Evolutionary conservation across 2,329 filamentous ascomycete species (phyloP).

Genomic region (Xylaria sp.): DNA sequence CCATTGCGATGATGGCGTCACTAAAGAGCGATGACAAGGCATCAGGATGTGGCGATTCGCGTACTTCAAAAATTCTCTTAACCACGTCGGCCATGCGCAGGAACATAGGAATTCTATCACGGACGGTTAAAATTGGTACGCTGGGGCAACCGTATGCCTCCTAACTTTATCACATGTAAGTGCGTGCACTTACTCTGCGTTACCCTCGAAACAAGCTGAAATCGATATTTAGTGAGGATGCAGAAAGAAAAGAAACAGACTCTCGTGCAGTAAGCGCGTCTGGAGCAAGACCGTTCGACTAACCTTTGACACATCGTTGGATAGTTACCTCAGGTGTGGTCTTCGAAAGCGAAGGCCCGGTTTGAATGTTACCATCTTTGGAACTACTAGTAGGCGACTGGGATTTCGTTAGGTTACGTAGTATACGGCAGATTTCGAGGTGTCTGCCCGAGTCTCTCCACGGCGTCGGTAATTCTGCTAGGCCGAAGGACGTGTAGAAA

Average conservation of each 20-base stretch:
- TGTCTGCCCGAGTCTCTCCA: slow-evolving; percentile 13
- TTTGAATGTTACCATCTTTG: neutral
- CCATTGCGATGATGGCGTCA: neutral
- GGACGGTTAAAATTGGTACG: neutral
- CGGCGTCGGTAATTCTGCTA: slow-evolving; percentile 7
- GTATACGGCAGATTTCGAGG: slow-evolving; percentile 17
- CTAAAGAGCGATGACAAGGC: neutral
- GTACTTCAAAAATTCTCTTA: neutral
- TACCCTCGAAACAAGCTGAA: neutral
- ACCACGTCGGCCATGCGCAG: neutral
- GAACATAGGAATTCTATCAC: neutral
- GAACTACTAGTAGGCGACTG: neutral
- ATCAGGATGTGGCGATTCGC: neutral
- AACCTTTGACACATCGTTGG: neutral
- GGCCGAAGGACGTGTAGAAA: slow-evolving; percentile 10
- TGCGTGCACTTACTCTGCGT: neutral
- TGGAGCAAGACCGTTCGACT: neutral
- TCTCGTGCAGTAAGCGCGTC: neutral
- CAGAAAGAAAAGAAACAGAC: neutral
- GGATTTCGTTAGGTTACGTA: slow-evolving; percentile 12
- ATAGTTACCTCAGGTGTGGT: neutral
- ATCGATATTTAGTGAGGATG: neutral
- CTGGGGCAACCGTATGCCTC: neutral
- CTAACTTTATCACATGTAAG: neutral
- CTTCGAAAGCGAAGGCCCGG: neutral